These are phyloP conservation scores for Gymnopilus junonius DNA, from an alignment of 768 basidiomycete species.

Conservation along the genomic window DNA sequence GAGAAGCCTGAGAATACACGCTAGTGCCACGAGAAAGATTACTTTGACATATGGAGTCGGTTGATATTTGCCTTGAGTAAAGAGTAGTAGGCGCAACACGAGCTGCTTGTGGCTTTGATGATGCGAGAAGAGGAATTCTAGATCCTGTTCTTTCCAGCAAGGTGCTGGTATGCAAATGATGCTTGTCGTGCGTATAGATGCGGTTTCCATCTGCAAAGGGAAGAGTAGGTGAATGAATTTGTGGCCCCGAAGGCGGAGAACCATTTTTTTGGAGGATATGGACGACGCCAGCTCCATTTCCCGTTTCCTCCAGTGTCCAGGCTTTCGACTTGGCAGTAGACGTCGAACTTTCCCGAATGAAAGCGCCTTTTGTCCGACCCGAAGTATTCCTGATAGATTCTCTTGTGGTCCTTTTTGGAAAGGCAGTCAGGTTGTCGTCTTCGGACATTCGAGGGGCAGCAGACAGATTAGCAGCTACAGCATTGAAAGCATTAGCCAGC, in stretches of 20 bases:
- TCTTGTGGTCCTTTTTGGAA: conserved; percentile 23
- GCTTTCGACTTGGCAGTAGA: conserved; percentile 29
- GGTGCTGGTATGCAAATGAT: neutral
- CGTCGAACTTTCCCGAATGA: conserved; percentile 6
- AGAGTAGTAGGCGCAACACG: conserved; percentile 8
- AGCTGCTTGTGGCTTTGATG: conserved; percentile 17
- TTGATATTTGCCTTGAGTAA: conserved; percentile 9
- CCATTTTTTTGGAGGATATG: conserved; percentile 32
- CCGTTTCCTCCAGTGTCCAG: conserved; percentile 46
- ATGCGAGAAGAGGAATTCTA: conserved; percentile 17
- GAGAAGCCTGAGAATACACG: conserved; percentile 16
- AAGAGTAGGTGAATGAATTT: conserved; percentile 7
- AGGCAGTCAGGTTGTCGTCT: conserved; percentile 29
- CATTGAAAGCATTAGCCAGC: conserved; percentile 52
- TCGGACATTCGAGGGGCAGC: conserved; percentile 14
- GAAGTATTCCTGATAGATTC: conserved; percentile 16
- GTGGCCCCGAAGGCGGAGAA: conserved; percentile 1
- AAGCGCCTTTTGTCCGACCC: conserved; percentile 3
- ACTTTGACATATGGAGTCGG: conserved; percentile 2
- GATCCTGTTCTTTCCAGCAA: neutral
- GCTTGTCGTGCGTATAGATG: conserved; percentile 8
- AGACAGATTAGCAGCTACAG: conserved; percentile 48
- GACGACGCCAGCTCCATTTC: conserved; percentile 41
- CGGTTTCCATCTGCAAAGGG: conserved; percentile 20
- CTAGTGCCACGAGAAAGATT: conserved; percentile 16